phyloP scores from a whole-genome alignment of 352 stramenopile species.

The Globisporangium cystogenes region DNA sequence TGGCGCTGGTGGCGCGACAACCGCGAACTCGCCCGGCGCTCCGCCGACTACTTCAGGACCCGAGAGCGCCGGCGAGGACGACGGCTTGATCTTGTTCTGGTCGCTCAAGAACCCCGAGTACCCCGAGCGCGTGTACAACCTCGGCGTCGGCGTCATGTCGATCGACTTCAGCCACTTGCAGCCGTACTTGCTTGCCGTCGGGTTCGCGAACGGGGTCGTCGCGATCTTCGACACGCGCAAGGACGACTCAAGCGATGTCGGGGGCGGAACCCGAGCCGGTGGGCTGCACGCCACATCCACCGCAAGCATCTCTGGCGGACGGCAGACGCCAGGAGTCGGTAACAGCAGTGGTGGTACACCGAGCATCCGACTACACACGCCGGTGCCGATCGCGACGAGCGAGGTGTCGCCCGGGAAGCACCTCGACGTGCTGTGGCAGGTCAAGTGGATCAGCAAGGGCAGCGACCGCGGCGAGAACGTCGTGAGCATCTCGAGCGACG shows the following conservation, averaged over 20 bases:
- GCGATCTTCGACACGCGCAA: conserved; percentile 89
- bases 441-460: conserved; percentile 90
- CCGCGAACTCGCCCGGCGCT: too few relatives aligned
- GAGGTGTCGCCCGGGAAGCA: conserved; percentile 68
- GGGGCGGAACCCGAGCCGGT: not conserved
- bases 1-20: not conserved
- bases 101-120: conserved; percentile 91
- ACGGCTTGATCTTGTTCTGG: conserved; percentile 92
- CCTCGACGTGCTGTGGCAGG: conserved; percentile 89
- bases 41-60: not conserved
- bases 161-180: conserved; percentile 86
- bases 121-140: conserved; percentile 84
- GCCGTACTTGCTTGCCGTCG: conserved; percentile 88
- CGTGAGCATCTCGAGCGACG: conserved; percentile 89
- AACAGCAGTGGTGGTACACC: too few relatives aligned
- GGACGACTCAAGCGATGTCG: conserved; percentile 23
- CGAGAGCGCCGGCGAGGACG: conserved; percentile 9
- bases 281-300: not conserved
- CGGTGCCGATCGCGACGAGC: conserved; percentile 48
- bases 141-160: conserved; percentile 74
- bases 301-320: not conserved
- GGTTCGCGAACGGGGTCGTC: conserved; percentile 87
- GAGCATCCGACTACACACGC: conserved; percentile 14
- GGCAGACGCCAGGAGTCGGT: not conserved
- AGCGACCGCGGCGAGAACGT: conserved; percentile 79